phyloP scores from a whole-genome alignment of 2,329 filamentous ascomycete species.

The Pseudogymnoascus sp. region DNA sequence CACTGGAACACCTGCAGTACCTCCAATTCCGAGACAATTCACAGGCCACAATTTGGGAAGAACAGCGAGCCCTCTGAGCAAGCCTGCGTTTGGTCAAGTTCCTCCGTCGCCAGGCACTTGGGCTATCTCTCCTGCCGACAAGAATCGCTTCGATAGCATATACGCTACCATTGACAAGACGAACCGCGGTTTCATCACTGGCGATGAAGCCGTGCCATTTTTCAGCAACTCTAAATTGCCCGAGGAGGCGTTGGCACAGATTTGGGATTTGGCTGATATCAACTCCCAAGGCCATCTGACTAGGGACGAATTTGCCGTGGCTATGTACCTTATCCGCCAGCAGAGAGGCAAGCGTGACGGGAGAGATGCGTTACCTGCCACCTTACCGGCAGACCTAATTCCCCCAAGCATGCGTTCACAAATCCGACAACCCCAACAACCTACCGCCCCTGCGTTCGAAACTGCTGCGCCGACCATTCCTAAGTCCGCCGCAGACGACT shows the following conservation, averaged over 20 bases:
- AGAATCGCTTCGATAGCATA: slow-evolving; percentile 77
- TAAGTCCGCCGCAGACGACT: slow-evolving; percentile 82
- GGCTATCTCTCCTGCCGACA: slow-evolving; percentile 76
- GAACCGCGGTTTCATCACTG: slow-evolving; percentile 76
- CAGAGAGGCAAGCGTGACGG: slow-evolving; percentile 67
- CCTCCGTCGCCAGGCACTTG: slow-evolving; percentile 48
- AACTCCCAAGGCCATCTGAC: slow-evolving; percentile 80
- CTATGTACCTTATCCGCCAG: slow-evolving; percentile 93
- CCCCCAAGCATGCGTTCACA: slow-evolving; percentile 76
- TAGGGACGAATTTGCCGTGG: slow-evolving; percentile 89
- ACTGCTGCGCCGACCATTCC: slow-evolving; percentile 40
- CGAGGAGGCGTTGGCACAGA: slow-evolving; percentile 83
- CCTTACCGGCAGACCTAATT: slow-evolving; percentile 73
- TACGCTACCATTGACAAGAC: slow-evolving; percentile 77
- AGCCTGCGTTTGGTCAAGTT: slow-evolving; percentile 37
- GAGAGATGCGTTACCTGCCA: slow-evolving; percentile 56
- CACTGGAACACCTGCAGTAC: slow-evolving; percentile 40
- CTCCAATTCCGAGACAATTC: slow-evolving; percentile 71
- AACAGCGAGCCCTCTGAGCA: slow-evolving; percentile 50
- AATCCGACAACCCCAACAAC: slow-evolving; percentile 37
- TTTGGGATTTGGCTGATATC: slow-evolving; percentile 96
- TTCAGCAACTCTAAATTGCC: slow-evolving; percentile 86
- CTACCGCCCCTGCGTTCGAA: slow-evolving; percentile 38
- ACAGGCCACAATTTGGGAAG: slow-evolving; percentile 56
- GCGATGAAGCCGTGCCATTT: slow-evolving; percentile 89